Evolutionary conservation across 345 rosid genomes (phyloP), one percentile per base, ranked within the genome.

Genomic region (Melaleuca quinquenervia): DNA sequence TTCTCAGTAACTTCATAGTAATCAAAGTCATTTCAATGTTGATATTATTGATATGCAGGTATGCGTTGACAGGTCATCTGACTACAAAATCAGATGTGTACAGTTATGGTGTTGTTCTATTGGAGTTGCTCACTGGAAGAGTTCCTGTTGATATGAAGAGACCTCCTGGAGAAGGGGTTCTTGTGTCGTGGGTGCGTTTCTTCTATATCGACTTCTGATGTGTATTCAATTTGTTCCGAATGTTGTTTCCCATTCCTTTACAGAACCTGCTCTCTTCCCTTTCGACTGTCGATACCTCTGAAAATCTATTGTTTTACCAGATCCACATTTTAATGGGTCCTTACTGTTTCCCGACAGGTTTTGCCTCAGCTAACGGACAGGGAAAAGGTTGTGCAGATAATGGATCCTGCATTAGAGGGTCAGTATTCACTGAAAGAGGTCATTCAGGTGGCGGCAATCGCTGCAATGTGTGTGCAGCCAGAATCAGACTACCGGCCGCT

Each of bases 11-110:
- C 62, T 6, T 20, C 8, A 70, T 5, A 18, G 45, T 52, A 48
- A 52, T 27, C 56, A 27, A 27, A 24, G n/a, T 8, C n/a, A 0
- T 82, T 83, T 52, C 45, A 16, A 29, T 45, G 29, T 15, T 44
- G 51, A 83, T 62, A 64, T 76, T 85, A 21, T 84, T 15, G 86
- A 53, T 86, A 18, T 58, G 50, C 89, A 95, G 98, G 93, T 96
- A 96, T 89, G 99, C 98, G 53, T 87, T 96, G 91, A 97, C 99
- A 0, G 98, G 99, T 58, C 98, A 95, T 91, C 88, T 97, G 84
- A 95, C 98, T 3, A 94, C 98, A 86, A 97, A 97, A 91, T 97
- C 99, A 87, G 99, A 95, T 90, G 98, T 97, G 29, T 97, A 95
- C 83, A 94, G 98, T 90, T 95, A 94, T 32, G 98, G 99, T 50